Base-by-base conservation (phyloP, 495 filamentous ascomycete species). In the Aspergillus haitiensis region DNA sequence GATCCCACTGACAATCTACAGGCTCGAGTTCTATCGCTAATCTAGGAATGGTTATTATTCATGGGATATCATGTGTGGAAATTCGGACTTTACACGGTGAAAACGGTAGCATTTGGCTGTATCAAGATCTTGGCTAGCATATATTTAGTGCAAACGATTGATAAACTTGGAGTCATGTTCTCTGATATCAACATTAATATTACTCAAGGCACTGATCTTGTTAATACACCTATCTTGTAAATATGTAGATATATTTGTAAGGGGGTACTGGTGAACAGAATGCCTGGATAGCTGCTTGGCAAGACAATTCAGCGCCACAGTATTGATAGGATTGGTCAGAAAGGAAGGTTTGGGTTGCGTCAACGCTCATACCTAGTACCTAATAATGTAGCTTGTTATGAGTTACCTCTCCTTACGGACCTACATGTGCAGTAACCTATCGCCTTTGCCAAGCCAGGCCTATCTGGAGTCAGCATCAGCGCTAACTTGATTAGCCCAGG, bases 21-120 rank as follows among this genome's bases (percentile, higher is more conserved):
- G 79, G 37, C 78, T 78, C 64, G 82, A 84, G 62, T 84, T 84
- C 73, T 84, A 84, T 73, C 78, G 78, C 62, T 83, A 78, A 71
- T 67, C 48, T 36, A 39, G 27, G 7, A 16, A 13, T 15, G 47
- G 15, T 51, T 8, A 46, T 15, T 58, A 21, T 44, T 55, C 46
- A 39, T 52, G 44, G 50, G 52, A 34, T 69, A 27, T 27, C 21
- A 27, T 27, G 21, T 27, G 21, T 27, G 21, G 64, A 61, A 52
- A 58, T 55, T 64, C 50, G 55, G 52, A 56, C 59, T 62, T 32
- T 46, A 40, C 61, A 62, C 69, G 68, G 60, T 65, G 60, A 67
- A 67, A n/a, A 57, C 59, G 59, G 63, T 67, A 63, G 65, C 59
- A 49, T 62, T 68, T 55, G 63, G 67, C 64, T 77, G 72, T 75